Conservation (phyloP, 805 yeast species). For the Pichia paraexigua region DNA sequence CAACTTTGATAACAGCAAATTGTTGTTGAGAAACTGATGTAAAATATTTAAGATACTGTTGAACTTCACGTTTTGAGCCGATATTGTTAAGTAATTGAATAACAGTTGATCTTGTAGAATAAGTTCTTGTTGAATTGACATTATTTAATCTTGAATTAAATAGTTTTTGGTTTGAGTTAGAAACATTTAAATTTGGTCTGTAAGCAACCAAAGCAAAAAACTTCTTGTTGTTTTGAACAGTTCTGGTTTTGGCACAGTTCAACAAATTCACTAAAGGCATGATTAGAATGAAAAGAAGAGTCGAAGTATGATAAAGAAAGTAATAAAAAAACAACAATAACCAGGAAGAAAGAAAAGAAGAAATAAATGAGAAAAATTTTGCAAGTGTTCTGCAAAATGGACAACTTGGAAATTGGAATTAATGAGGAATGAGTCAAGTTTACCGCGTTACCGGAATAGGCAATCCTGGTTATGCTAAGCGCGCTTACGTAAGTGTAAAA, state of each 20-base stretch:
- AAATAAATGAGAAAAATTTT: background rate
- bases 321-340: too few species aligned
- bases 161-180: background rate
- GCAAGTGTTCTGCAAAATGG: background rate
- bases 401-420: background rate
- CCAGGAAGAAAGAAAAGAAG: background rate
- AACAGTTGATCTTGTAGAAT: conserved; percentile 87
- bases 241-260: background rate
- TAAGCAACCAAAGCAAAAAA: conserved; percentile 7
- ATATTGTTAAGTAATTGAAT: conserved; percentile 91
- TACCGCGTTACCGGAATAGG: conserved; percentile 14
- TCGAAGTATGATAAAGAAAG: background rate
- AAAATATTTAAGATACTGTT: conserved; percentile 92
- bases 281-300: background rate
- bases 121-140: conserved; percentile 11
- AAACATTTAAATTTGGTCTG: background rate
- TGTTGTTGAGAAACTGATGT: conserved; percentile 95
- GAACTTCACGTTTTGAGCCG: conserved; percentile 96
- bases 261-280: conserved; percentile 8
- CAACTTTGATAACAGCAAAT: conserved; percentile 97
- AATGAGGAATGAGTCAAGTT: conserved; percentile 8
- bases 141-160: background rate
- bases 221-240: background rate
- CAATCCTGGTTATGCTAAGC: background rate
- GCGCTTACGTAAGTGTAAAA: background rate